Evolutionary conservation across 306 rosid genomes (phyloP).

Genomic region (Cucurbita argyrosperma): DNA sequence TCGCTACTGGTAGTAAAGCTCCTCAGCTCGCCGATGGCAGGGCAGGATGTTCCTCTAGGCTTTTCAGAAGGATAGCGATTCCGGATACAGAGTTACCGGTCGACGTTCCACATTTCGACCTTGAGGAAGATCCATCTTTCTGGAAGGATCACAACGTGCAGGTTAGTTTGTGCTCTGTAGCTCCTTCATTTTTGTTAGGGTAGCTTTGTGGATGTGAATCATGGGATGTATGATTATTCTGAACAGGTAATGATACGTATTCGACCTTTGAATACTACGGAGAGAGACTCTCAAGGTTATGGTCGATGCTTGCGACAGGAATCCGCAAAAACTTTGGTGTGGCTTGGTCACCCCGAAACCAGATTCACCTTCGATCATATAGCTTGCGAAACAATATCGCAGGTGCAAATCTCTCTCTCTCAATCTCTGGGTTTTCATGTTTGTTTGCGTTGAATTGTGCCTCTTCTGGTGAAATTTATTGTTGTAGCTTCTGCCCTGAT

Average conservation of each 20-base stretch:
- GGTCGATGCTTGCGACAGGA: constrained; percentile 84
- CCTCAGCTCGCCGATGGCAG: constrained; percentile 18
- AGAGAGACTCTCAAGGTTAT: constrained; percentile 56
- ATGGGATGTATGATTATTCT: constrained; percentile 3
- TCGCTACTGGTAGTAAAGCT: constrained; percentile 21
- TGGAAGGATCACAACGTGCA: constrained; percentile 93
- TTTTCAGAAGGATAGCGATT: constrained; percentile 18
- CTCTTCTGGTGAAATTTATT: not conserved
- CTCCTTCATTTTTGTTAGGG: not conserved
- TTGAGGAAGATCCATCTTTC: constrained; percentile 52
- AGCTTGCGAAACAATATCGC: constrained; percentile 70
- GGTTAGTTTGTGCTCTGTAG: constrained; percentile 19
- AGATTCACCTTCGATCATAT: constrained; percentile 87
- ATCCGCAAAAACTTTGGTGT: constrained; percentile 51
- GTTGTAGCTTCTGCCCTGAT: not conserved
- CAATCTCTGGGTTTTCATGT: not conserved
- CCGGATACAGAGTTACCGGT: constrained; percentile 13
- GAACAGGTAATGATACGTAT: constrained; percentile 73
- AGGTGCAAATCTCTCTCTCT: constrained; percentile 27
- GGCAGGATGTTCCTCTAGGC: constrained; percentile 21
- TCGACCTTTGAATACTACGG: constrained; percentile 60
- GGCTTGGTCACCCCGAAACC: constrained; percentile 94
- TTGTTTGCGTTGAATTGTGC: not conserved
- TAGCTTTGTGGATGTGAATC: constrained; percentile 6
- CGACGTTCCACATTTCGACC: constrained; percentile 52